A percentile compares a stretch with the other conserved stretches of the same genome.
phyloP scores from a whole-genome alignment of 2,329 filamentous ascomycete species.

The Pestalotiopsis sp. region DNA sequence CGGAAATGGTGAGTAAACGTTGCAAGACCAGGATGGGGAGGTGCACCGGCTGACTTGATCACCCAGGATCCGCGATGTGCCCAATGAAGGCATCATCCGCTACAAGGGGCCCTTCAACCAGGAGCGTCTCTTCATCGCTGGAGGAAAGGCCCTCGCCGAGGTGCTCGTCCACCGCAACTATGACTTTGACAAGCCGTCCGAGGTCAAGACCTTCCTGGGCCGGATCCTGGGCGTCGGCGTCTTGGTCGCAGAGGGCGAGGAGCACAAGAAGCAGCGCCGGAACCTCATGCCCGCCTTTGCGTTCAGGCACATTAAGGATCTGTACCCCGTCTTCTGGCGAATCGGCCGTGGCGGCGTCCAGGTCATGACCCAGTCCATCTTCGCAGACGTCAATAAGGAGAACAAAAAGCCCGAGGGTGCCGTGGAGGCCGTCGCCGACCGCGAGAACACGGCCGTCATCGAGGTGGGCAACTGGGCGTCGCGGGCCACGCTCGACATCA shows the following conservation, averaged over 20 bases:
- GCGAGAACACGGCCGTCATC: constrained; percentile 45
- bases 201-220: constrained; percentile 58
- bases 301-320: constrained; percentile 82
- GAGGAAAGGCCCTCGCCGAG: constrained; percentile 69
- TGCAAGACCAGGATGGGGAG: neutral
- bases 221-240: constrained; percentile 72
- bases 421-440: constrained; percentile 34
- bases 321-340: constrained; percentile 83
- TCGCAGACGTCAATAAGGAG: constrained; percentile 34
- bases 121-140: constrained; percentile 46
- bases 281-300: constrained; percentile 81
- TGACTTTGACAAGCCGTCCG: constrained; percentile 66
- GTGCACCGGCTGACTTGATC: neutral
- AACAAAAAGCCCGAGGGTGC: constrained; percentile 18
- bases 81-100: constrained; percentile 70
- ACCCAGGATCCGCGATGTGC: constrained; percentile 60
- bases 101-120: constrained; percentile 54
- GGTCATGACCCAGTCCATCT: constrained; percentile 59
- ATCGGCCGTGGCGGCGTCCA: constrained; percentile 72
- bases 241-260: constrained; percentile 85
- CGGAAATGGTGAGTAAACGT: constrained; percentile 46
- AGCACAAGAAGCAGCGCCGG: constrained; percentile 82
- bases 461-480: constrained; percentile 67
- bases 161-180: constrained; percentile 71
- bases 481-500: constrained; percentile 74